A percentile compares a stretch with the other conserved stretches of the same genome.
Conservation (phyloP, 2,329 filamentous ascomycete genomes). For the Hypoxylon sp. region DNA sequence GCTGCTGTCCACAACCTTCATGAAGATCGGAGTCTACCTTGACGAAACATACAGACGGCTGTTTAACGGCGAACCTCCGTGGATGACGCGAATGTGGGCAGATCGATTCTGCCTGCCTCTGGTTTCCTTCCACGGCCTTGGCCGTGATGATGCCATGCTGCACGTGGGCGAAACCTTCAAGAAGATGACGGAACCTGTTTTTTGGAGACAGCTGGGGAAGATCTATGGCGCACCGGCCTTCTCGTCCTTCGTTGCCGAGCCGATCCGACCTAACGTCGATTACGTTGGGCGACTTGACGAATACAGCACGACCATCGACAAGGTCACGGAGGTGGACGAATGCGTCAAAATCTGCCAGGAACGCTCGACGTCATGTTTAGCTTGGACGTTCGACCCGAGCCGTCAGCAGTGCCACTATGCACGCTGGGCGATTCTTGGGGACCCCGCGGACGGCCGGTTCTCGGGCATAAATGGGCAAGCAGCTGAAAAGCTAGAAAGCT, state of each 20-base stretch:
- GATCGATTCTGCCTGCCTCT: conserved; percentile 64
- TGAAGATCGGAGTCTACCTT: conserved; percentile 62
- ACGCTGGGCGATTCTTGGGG: conserved; percentile 60
- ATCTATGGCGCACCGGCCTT: conserved; percentile 55
- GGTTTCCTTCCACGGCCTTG: conserved; percentile 61
- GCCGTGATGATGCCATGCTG: conserved; percentile 55
- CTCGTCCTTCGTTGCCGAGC: conserved; percentile 48
- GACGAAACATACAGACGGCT: conserved; percentile 62
- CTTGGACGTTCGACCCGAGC: conserved; percentile 59
- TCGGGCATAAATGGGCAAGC: conserved; percentile 51
- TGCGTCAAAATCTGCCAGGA: conserved; percentile 55
- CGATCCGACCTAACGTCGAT: conserved; percentile 53
- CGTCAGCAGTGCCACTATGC: conserved; percentile 53
- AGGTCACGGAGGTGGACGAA: conserved; percentile 50
- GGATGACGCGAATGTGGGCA: conserved; percentile 56
- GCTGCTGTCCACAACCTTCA: conserved; percentile 60
- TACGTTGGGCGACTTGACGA: conserved; percentile 61
- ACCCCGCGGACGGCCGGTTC: conserved; percentile 44
- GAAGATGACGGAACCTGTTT: conserved; percentile 50
- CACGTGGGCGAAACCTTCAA: conserved; percentile 53
- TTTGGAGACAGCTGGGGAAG: conserved; percentile 60
- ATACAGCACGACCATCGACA: conserved; percentile 48
- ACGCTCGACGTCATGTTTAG: conserved; percentile 53
- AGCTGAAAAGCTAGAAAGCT: conserved; percentile 37
- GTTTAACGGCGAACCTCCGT: conserved; percentile 64